These are phyloP conservation scores for Apiospora saccharicola DNA, from an alignment of 2,329 filamentous ascomycete genomes.

Conservation along the genomic window DNA sequence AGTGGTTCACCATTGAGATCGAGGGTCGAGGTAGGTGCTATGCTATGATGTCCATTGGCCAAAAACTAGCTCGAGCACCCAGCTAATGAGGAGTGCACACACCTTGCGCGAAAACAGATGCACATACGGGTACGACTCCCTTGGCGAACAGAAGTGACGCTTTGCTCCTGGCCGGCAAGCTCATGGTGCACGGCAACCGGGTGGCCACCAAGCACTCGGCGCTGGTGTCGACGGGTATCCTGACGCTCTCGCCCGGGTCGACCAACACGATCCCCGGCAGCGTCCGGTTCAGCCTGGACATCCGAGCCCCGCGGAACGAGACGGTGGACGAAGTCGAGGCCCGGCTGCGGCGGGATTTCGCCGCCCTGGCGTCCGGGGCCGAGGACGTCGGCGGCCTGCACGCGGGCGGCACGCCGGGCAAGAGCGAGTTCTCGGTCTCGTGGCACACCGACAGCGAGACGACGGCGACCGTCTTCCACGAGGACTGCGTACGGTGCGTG, in stretches of 20 bases:
- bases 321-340: constrained; percentile 65
- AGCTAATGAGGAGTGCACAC: background rate
- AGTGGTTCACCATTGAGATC: constrained; percentile 75
- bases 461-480: constrained; percentile 69
- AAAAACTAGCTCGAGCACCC: background rate
- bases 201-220: constrained; percentile 66
- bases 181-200: constrained; percentile 72
- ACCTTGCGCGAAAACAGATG: constrained; percentile 50
- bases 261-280: constrained; percentile 77
- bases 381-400: constrained; percentile 57
- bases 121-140: constrained; percentile 79
- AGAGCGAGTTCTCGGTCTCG: constrained; percentile 34
- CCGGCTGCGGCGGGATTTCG: constrained; percentile 64
- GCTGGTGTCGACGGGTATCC: constrained; percentile 74
- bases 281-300: constrained; percentile 73
- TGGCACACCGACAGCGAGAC: constrained; percentile 70
- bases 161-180: constrained; percentile 69
- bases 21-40: constrained; percentile 55
- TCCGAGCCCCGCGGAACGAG: constrained; percentile 63
- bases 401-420: constrained; percentile 35
- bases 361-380: constrained; percentile 61
- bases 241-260: constrained; percentile 70
- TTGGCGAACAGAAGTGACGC: constrained; percentile 72
- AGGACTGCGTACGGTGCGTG: constrained; percentile 72
- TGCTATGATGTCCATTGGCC: background rate